Percentiles rank a stretch among this genome's conserved stretches.
Conservation (phyloP, 495 filamentous ascomycete genomes). For the Lasiosphaeriaceae sp. region DNA sequence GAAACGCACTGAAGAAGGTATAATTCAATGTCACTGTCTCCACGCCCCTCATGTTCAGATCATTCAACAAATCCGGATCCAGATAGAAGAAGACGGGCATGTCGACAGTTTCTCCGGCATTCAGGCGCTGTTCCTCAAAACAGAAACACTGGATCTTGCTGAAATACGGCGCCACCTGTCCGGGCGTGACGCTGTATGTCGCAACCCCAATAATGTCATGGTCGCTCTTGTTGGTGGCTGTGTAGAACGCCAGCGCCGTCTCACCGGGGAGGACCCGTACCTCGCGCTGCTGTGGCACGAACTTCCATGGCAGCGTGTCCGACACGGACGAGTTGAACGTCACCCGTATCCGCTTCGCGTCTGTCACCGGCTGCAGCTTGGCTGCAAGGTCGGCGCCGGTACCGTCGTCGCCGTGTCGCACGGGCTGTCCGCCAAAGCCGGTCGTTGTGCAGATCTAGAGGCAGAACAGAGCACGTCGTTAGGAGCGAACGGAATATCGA, state of each 20-base stretch:
- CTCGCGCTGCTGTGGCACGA: conserved; percentile 93
- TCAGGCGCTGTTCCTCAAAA: conserved; percentile 90
- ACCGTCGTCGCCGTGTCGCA: conserved; percentile 61
- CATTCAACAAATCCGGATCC: conserved; percentile 89
- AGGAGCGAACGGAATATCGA: background rate
- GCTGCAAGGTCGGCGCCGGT: conserved; percentile 54
- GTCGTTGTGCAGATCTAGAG: conserved; percentile 92
- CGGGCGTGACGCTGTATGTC: conserved; percentile 95
- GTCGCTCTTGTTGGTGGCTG: conserved; percentile 82
- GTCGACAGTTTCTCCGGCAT: conserved; percentile 94
- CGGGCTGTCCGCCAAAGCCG: conserved; percentile 90
- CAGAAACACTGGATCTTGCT: conserved; percentile 99
- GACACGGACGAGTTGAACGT: conserved; percentile 95
- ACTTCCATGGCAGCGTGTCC: conserved; percentile 95
- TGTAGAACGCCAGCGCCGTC: conserved; percentile 97
- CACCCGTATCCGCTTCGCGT: conserved; percentile 82
- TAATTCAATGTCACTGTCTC: conserved; percentile 94
- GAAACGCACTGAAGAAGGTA: conserved; percentile 91
- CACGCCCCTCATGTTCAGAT: conserved; percentile 87
- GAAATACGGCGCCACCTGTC: conserved; percentile 95
- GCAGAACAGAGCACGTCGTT: background rate
- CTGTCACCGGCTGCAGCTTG: conserved; percentile 74
- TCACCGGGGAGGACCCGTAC: conserved; percentile 93
- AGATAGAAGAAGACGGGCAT: conserved; percentile 99
- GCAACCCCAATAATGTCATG: conserved; percentile 96